A percentile compares a stretch with the other conserved stretches of the same genome.
Conservation (phyloP, 192 early-diverging fungal genomes). For the Thamnidium elegans region DNA sequence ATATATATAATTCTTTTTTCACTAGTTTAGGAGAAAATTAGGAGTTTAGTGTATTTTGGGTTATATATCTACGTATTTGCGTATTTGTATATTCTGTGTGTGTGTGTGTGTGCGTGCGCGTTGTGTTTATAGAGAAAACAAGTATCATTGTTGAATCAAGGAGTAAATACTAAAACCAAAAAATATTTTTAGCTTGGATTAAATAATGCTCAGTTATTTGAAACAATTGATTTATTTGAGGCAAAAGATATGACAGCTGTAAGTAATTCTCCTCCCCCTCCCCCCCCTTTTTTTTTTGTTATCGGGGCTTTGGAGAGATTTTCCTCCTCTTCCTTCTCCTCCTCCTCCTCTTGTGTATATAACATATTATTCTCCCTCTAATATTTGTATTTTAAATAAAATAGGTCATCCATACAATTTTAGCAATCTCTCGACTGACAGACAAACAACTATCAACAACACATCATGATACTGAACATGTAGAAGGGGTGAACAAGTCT, state of each 20-base stretch:
- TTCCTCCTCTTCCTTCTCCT: not conserved
- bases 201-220: slow-evolving; percentile 69
- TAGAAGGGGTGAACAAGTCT: not conserved
- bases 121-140: not conserved
- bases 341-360: not conserved
- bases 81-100: no score
- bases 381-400: not conserved
- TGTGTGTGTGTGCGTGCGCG: no score
- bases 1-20: slow-evolving; percentile 4
- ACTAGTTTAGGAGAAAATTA: slow-evolving; percentile 15
- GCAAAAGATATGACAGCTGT: slow-evolving; percentile 73
- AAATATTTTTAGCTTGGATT: slow-evolving; percentile 55
- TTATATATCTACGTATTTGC: no score
- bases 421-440: slow-evolving; percentile 38
- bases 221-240: slow-evolving; percentile 79
- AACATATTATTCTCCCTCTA: not conserved
- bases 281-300: not conserved
- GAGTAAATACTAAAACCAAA: not conserved
- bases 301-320: not conserved
- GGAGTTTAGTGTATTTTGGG: no score
- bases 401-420: slow-evolving; percentile 71
- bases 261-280: not conserved
- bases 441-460: slow-evolving; percentile 12
- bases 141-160: not conserved
- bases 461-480: slow-evolving; percentile 4